Evolutionary conservation across 495 filamentous ascomycete species (phyloP), one percentile per base, ranked within the genome.

Genomic region (Neurospora sp.): DNA sequence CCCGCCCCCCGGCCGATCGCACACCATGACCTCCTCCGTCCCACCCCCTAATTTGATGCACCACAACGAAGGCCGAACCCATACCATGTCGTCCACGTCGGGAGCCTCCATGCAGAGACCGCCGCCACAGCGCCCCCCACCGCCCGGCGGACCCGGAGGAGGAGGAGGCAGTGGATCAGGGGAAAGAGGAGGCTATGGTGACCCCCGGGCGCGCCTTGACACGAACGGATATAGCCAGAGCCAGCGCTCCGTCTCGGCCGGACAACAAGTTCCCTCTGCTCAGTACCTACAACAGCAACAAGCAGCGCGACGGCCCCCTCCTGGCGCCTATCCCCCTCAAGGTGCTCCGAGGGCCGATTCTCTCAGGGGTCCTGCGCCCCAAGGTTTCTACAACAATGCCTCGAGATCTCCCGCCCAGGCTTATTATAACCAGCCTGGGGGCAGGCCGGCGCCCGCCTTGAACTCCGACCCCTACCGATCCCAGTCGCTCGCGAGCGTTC

Each of bases 11-110:
- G 95, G 96, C 70, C 90, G 93, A 75, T 94, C 94, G 65, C 93
- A 94, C 73, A 94, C 92, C 6, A 94, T 94, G 92, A 92, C 88
- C 71, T 92, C 91, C 27, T 88, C 92, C 73, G 72, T 75, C 9
- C 87, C 87, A 69, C 81, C 83, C 40, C 75, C 78, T 61, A 78
- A 35, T 35, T 35, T 80, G 75, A 73, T 71, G 72, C 85, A 88
- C 53, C 53, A 35, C 7, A 35, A 37, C 71, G 86, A 86, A 40
- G 92, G 90, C 69, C 89, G 94, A 77, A 91, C 94, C 40, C 91
- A 96, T 72, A 97, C 94, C 31, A 97, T 97, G 92, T 90, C 91
- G 69, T 92, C 92, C 84, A 92, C 94, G 87, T 90, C 90, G 71
- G 90, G 89, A 87, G 78, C 87, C 79, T 72, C 87, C 76, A 86